Conservation (phyloP, 805 yeast genomes). For the Candida rishiriensis region DNA sequence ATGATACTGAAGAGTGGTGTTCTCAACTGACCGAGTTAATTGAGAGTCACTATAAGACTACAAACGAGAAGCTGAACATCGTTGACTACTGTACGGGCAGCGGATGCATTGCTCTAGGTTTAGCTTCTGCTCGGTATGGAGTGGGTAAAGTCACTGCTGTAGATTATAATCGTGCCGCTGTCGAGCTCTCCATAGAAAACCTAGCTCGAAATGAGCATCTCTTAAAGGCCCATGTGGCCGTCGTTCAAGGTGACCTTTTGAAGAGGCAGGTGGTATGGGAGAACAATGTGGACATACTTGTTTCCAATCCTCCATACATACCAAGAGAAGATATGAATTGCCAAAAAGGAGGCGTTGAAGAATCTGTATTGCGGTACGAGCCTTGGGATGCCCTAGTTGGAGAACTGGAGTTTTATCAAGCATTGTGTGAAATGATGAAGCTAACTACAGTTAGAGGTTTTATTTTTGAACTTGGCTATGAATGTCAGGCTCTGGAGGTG, state of each 20-base stretch:
- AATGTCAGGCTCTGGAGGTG: constrained; percentile 43
- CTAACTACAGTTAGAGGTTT: constrained; percentile 47
- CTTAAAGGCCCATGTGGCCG: constrained; percentile 2
- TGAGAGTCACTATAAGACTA: constrained; percentile 1
- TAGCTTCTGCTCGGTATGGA: constrained; percentile 33
- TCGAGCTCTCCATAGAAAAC: constrained; percentile 47
- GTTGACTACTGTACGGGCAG: constrained; percentile 83
- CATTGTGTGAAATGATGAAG: constrained; percentile 42
- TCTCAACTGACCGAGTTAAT: constrained; percentile 32
- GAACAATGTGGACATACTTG: constrained; percentile 44
- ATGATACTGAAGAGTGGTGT: constrained; percentile 96
- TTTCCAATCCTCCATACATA: constrained; percentile 93
- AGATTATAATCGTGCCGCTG: constrained; percentile 55
- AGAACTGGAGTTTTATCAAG: constrained; percentile 61
- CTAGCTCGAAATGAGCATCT: constrained; percentile 10
- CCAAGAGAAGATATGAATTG: constrained; percentile 39
- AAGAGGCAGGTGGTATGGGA: constrained; percentile 1
- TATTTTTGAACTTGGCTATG: constrained; percentile 73
- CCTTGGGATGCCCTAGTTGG: constrained; percentile 82
- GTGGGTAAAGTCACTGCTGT: constrained; percentile 33
- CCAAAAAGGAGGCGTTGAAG: constrained; percentile 42
- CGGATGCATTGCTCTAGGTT: constrained; percentile 73
- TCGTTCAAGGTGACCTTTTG: constrained; percentile 21
- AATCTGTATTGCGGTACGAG: constrained; percentile 67
- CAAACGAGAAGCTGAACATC: constrained; percentile 24